These are phyloP conservation scores for Piromyces sp. DNA, from an alignment of 192 early-diverging fungal species.

Conservation along the genomic window DNA sequence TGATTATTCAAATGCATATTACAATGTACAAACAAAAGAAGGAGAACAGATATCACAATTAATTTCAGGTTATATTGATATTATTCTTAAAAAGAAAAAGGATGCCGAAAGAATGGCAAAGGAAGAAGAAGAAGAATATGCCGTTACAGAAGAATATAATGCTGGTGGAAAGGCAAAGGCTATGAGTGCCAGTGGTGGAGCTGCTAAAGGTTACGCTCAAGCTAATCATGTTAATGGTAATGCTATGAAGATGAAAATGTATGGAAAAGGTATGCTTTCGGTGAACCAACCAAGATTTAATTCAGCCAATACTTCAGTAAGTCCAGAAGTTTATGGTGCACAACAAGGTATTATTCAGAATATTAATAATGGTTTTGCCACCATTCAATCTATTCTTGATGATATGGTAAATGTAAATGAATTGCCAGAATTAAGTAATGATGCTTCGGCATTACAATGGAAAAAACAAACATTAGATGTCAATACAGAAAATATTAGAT, in stretches of 20 bases:
- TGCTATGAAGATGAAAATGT: slow-evolving; percentile 9
- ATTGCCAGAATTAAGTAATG: slow-evolving; percentile 26
- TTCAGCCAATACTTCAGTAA: slow-evolving; percentile 6
- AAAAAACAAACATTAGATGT: slow-evolving; percentile 34
- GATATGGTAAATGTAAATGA: slow-evolving; percentile 22
- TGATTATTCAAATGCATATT: slow-evolving; percentile 34
- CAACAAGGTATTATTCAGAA: slow-evolving; percentile 24
- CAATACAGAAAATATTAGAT: slow-evolving; percentile 23
- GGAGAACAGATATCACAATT: slow-evolving; percentile 39
- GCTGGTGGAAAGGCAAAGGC: background rate
- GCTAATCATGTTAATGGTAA: slow-evolving; percentile 6
- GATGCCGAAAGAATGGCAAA: slow-evolving; percentile 27
- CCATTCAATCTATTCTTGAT: slow-evolving; percentile 11
- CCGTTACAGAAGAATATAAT: slow-evolving; percentile 29
- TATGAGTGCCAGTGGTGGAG: background rate
- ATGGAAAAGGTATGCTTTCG: slow-evolving; percentile 5
- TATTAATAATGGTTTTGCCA: slow-evolving; percentile 22
- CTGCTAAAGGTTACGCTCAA: background rate
- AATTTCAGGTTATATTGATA: slow-evolving; percentile 46
- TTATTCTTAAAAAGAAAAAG: slow-evolving; percentile 36
- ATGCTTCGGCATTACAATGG: slow-evolving; percentile 25
- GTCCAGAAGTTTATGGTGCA: slow-evolving; percentile 16
- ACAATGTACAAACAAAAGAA: slow-evolving; percentile 32
- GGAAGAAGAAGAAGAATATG: slow-evolving; percentile 23
- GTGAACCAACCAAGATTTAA: background rate